Base-by-base conservation (phyloP, 2,329 filamentous ascomycete species). In the Aspergillus sp. region DNA sequence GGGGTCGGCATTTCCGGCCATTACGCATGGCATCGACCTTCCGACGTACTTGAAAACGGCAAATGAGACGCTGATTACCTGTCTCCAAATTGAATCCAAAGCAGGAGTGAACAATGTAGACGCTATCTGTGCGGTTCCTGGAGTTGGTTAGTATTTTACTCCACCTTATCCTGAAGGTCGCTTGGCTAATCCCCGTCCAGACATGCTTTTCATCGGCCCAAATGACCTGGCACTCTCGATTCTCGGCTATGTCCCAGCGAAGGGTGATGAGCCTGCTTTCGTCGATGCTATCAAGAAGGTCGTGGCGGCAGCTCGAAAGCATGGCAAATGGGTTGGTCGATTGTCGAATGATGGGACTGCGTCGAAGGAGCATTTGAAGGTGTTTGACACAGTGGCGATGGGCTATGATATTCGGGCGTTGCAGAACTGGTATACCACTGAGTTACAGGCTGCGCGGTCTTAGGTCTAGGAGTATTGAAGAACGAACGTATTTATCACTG, bases 271-370 rank as follows among this genome's bases (percentile, higher is more conserved):
- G 63, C 81, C 82, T 0, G 82, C 87, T 60, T 80, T 90, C 60
- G 77, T 84, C 32, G 77, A 78, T 36, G 87, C 88, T 18, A 84
- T 90, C 56, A 79, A 80, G 50, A 84, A 80, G 61, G 80, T 88
- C 51, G 77, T 87, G 10, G 77, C 77, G 12, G 87, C 88, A 2
- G 82, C 85, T 3, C 78, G 81, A 54, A 82, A 80, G 61, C 82
- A 87, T 11, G 87, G 87, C 20, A 90, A 90, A 75, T 89, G 88
- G 77, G 82, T 82, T 6, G 88, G 85, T 0, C 75, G 80, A 2
- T 75, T 84, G 74, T 75, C 78, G 1, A 81, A 82, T 59, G 75
- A 83, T 65, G 78, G 79, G 51, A 67, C 68, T 2, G 60, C 67
- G 53, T 75, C 76, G 4, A 82, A 81, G 72, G 71, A 78, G 60